These are phyloP conservation scores for Fibroporia radiculosa DNA, from an alignment of 768 basidiomycete genomes.

Conservation along the genomic window DNA sequence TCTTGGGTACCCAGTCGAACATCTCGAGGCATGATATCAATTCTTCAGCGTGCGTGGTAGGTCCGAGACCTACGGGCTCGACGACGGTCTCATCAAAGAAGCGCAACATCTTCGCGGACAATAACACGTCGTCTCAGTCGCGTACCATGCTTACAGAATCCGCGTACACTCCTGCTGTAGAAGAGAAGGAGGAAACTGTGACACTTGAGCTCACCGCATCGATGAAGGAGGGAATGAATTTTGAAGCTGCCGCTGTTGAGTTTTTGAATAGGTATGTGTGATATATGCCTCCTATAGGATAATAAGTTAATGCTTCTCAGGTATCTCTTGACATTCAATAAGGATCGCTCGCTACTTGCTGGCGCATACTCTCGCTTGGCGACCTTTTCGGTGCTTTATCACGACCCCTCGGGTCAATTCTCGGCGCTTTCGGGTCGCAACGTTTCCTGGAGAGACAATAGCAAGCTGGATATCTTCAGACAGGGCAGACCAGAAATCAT, in stretches of 20 bases:
- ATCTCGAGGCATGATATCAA: too few species aligned
- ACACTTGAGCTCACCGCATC: too few species aligned
- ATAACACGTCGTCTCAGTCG: too few species aligned
- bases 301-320: conserved; percentile 9
- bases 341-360: conserved; percentile 15
- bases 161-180: not conserved
- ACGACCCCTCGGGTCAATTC: not conserved
- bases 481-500: conserved; percentile 13
- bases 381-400: conserved; percentile 15
- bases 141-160: too few species aligned
- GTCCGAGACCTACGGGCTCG: too few species aligned
- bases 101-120: too few species aligned
- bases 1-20: too few species aligned
- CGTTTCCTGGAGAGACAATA: not conserved
- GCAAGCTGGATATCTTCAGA: too few species aligned
- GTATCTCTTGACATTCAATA: conserved; percentile 13
- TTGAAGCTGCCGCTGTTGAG: conserved; percentile 6
- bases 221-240: not conserved
- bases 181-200: not conserved
- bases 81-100: too few species aligned
- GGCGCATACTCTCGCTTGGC: conserved; percentile 17
- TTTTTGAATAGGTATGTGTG: conserved; percentile 9
- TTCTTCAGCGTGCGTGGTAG: too few species aligned
- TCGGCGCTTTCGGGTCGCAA: not conserved
- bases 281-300: not conserved